Percentiles rank a stretch among this genome's conserved stretches.
These are phyloP conservation scores for Paraurostyla sp. DNA, from an alignment of 73 alveolate genomes.

Conservation along the genomic window DNA sequence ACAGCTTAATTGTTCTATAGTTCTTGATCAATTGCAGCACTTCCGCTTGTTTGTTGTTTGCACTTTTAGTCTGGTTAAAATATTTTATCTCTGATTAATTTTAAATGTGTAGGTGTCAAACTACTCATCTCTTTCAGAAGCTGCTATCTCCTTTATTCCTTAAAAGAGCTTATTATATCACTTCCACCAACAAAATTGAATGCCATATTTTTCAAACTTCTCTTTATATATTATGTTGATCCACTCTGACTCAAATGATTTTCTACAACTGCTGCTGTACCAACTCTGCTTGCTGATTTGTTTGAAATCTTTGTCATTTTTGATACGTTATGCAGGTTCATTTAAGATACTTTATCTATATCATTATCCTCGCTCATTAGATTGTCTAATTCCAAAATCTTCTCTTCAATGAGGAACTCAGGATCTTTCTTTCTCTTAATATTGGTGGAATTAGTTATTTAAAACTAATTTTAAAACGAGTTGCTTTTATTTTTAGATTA, in stretches of 20 bases:
- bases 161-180: slow-evolving; percentile 34
- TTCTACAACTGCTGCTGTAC: too few relatives aligned
- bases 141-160: slow-evolving; percentile 22
- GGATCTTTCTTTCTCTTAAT: too few relatives aligned
- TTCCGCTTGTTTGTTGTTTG: neutral
- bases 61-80: neutral
- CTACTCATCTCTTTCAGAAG: slow-evolving; percentile 39
- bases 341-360: too few relatives aligned
- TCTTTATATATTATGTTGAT: neutral
- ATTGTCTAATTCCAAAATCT: too few relatives aligned
- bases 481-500: neutral
- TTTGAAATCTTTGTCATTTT: neutral
- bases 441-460: too few relatives aligned
- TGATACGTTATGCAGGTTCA: too few relatives aligned
- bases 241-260: too few relatives aligned
- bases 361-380: too few relatives aligned
- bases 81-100: slow-evolving; percentile 36
- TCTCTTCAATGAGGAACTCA: too few relatives aligned
- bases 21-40: neutral
- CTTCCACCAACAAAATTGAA: slow-evolving; percentile 16
- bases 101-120: slow-evolving; percentile 29
- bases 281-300: neutral
- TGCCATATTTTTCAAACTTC: neutral
- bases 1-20: neutral
- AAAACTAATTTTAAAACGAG: too few relatives aligned